A percentile compares a stretch with the other conserved stretches of the same genome.
phyloP scores from a whole-genome alignment of 2,329 filamentous ascomycete genomes.

The Trichoderma brevicompactum region DNA sequence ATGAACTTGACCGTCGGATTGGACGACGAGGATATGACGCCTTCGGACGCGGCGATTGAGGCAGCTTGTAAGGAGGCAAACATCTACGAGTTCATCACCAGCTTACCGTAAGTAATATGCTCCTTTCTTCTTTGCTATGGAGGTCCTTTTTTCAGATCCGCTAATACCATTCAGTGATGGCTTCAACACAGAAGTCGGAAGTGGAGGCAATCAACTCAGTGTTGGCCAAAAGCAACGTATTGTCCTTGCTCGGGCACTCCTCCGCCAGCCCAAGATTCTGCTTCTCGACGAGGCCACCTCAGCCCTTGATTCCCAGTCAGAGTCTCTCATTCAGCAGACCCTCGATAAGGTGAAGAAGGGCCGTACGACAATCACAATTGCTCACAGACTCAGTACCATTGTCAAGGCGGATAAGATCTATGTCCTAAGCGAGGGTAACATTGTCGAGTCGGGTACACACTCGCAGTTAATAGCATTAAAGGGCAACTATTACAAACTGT shows the following conservation, averaged over 20 bases:
- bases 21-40: neutral
- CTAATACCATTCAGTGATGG: neutral
- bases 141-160: no score
- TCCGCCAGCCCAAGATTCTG: neutral
- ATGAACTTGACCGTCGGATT: neutral
- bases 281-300: neutral
- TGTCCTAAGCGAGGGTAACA: neutral
- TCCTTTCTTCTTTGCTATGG: no score
- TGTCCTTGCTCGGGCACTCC: neutral
- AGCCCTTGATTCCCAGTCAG: neutral
- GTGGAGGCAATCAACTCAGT: neutral
- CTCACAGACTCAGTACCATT: neutral
- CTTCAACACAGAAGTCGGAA: neutral
- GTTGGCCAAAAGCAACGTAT: neutral
- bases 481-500: no score
- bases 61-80: neutral
- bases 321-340: neutral
- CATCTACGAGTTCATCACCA: conserved; percentile 1
- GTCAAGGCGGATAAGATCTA: neutral
- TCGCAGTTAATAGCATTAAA: neutral
- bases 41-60: neutral
- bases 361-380: neutral
- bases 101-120: no score
- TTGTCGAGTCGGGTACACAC: neutral
- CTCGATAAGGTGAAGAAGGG: neutral